Conservation (phyloP, 2,329 filamentous ascomycete species). For the Penicillium sp. region DNA sequence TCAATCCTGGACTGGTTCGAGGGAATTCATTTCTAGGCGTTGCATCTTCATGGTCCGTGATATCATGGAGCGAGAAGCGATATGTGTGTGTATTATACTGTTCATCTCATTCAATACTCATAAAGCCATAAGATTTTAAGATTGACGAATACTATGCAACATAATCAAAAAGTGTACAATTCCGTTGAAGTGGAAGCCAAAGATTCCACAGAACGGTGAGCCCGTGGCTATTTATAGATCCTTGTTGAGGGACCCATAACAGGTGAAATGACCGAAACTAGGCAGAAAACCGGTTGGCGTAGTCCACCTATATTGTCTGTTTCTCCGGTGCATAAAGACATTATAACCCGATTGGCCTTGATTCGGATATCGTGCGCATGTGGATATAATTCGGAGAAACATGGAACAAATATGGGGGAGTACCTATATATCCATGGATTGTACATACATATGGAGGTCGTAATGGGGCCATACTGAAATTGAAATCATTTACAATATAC, state of each 20-base stretch:
- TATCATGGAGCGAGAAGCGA: neutral
- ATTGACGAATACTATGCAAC: neutral
- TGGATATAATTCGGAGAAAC: conserved; percentile 2
- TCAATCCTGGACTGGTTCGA: conserved; percentile 5
- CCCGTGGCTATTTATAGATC: neutral
- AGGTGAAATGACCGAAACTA: neutral
- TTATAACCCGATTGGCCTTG: conserved; percentile 5
- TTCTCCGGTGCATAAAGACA: neutral
- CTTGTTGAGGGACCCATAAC: neutral
- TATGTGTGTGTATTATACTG: conserved; percentile 3
- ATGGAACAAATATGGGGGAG: neutral
- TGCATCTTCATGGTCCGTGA: conserved; percentile 3
- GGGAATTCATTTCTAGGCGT: neutral
- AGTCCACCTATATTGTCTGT: neutral
- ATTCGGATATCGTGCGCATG: neutral
- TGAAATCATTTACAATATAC: neutral
- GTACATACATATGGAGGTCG: no score
- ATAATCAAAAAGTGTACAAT: neutral
- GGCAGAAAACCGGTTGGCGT: neutral
- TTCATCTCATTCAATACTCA: neutral
- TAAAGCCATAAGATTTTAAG: neutral
- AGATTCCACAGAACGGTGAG: no score
- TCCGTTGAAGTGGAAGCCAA: neutral
- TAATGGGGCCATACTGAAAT: no score
- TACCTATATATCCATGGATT: no score